phyloP scores from a whole-genome alignment of 306 rosid species.

The Acacia melanoxylon region DNA sequence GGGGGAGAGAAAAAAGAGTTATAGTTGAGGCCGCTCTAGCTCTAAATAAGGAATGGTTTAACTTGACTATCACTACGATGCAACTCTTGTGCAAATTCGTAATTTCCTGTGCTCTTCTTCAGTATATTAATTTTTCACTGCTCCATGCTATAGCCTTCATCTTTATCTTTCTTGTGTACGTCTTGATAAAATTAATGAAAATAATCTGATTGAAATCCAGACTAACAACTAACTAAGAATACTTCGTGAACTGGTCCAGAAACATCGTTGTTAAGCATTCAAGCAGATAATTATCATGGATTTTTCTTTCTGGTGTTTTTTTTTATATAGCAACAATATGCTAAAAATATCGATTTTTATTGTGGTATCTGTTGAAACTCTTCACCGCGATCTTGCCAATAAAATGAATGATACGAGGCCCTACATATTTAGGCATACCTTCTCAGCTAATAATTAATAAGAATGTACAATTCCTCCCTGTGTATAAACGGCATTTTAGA shows the following conservation, averaged over 20 bases:
- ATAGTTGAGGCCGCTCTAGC: too few relatives aligned
- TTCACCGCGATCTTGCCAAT: too few relatives aligned
- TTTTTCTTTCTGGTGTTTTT: not conserved
- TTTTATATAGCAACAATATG: not conserved
- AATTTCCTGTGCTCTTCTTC: not conserved
- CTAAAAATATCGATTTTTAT: too few relatives aligned
- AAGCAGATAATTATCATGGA: not conserved
- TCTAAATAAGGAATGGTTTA: not conserved
- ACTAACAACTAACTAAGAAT: not conserved
- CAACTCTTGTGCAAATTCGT: not conserved
- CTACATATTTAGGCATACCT: too few relatives aligned
- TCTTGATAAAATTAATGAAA: not conserved
- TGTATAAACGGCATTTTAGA: too few relatives aligned
- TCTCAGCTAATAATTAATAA: too few relatives aligned
- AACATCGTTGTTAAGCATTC: not conserved
- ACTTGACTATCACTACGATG: not conserved
- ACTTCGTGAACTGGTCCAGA: not conserved
- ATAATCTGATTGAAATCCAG: not conserved
- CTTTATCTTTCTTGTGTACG: not conserved
- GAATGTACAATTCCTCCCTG: too few relatives aligned
- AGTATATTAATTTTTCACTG: not conserved
- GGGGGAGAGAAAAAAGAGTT: too few relatives aligned
- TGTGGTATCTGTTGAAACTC: too few relatives aligned
- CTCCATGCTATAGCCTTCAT: not conserved
- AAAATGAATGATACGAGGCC: too few relatives aligned